A percentile compares a stretch with the other conserved stretches of the same genome.
These are phyloP conservation scores for Irineochytrium annulatum DNA, from an alignment of 192 early-diverging fungal genomes.

Conservation along the genomic window DNA sequence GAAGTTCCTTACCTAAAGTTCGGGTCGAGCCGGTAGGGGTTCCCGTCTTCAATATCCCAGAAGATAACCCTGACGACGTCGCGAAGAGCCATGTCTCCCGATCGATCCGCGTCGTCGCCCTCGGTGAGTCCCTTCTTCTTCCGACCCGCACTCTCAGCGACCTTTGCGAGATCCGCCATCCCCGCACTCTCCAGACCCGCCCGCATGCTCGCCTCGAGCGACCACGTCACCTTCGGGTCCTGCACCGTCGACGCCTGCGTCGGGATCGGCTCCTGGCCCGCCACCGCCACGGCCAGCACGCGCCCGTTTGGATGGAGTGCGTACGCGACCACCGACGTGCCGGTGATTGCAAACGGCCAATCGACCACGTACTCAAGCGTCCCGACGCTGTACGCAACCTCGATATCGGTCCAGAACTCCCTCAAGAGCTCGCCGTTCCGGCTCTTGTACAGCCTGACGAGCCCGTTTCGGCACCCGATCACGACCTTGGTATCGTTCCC, in stretches of 20 bases:
- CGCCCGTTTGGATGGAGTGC: conserved; percentile 21
- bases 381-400: conserved; percentile 13
- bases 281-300: conserved; percentile 21
- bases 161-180: not conserved
- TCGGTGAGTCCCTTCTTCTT: not conserved
- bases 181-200: not conserved
- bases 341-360: conserved; percentile 23
- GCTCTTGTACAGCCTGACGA: conserved; percentile 7
- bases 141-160: not conserved
- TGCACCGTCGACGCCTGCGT: not conserved
- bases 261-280: conserved; percentile 8
- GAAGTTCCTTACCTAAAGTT: conserved; percentile 6
- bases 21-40: not conserved
- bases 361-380: conserved; percentile 15
- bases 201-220: not conserved
- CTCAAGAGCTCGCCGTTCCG: conserved; percentile 10
- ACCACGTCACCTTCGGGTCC: not conserved
- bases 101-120: conserved; percentile 4
- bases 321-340: conserved; percentile 11
- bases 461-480: conserved; percentile 19
- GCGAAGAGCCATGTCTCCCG: conserved; percentile 8
- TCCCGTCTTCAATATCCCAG: conserved; percentile 20
- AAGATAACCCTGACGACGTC: conserved; percentile 23
- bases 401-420: conserved; percentile 24
- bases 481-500: conserved; percentile 6